Conservation (phyloP, 129 eudicot species). For the Tagetes patula region DNA sequence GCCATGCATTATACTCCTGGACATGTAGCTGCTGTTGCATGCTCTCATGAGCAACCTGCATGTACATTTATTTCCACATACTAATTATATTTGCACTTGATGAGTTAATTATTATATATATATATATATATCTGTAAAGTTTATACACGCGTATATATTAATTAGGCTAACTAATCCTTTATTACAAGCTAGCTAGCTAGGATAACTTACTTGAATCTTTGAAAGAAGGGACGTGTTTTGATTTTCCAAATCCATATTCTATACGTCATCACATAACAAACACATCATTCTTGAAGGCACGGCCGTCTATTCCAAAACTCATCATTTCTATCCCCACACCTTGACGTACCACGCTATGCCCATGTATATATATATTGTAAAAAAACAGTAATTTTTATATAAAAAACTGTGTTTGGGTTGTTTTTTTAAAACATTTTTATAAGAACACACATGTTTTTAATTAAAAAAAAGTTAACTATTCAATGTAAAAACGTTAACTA, state of each 20-base stretch:
- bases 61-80: too few species aligned
- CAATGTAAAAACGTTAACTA: too few species aligned
- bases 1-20: slow-evolving; percentile 41
- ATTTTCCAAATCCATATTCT: slow-evolving; percentile 62
- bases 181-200: background rate
- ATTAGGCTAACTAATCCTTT: too few species aligned
- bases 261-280: background rate
- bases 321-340: too few species aligned
- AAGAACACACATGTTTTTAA: too few species aligned
- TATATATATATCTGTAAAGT: background rate
- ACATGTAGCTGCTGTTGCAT: slow-evolving; percentile 52
- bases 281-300: background rate
- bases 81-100: background rate
- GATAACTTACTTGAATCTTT: slow-evolving; percentile 45
- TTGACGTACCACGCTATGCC: too few species aligned
- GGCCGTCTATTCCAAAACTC: too few species aligned
- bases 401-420: too few species aligned
- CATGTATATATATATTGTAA: too few species aligned
- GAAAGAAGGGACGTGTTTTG: slow-evolving; percentile 56
- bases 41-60: slow-evolving; percentile 40
- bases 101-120: background rate
- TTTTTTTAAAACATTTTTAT: too few species aligned
- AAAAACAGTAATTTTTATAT: too few species aligned
- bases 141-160: background rate
- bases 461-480: too few species aligned